Evolutionary conservation across 192 early-diverging fungal genomes (phyloP).

Genomic region (Umbelopsis vinacea): DNA sequence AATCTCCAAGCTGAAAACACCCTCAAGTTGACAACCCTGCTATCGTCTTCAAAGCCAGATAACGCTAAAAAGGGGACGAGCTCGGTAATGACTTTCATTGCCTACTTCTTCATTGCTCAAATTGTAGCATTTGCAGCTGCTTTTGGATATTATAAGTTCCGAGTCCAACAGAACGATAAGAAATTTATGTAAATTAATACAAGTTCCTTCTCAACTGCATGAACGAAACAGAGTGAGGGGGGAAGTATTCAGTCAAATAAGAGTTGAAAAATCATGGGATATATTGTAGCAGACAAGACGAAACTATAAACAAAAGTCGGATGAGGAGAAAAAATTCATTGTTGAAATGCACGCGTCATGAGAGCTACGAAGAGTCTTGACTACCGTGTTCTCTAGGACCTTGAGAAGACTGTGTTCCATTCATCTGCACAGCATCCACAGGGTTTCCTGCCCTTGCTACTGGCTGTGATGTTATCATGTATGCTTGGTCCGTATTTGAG

Average conservation of each 20-base stretch:
- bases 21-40: conserved; percentile 24
- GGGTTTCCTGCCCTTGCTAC: neutral
- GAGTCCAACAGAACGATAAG: conserved; percentile 39
- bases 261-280: too few relatives aligned
- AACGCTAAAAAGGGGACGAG: conserved; percentile 29
- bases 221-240: neutral
- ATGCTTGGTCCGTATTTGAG: conserved; percentile 7
- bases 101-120: conserved; percentile 36
- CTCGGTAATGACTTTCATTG: conserved; percentile 25
- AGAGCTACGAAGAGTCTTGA: neutral
- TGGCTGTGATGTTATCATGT: neutral
- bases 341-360: too few relatives aligned
- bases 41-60: conserved; percentile 22
- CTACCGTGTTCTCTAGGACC: neutral
- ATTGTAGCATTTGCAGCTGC: conserved; percentile 20
- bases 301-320: too few relatives aligned
- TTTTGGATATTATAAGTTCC: conserved; percentile 39
- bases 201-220: neutral
- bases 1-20: conserved; percentile 25
- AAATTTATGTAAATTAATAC: conserved; percentile 31
- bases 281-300: too few relatives aligned
- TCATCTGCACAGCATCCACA: neutral
- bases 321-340: too few relatives aligned
- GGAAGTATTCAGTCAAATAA: neutral
- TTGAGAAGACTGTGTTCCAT: conserved; percentile 14